Evolutionary conservation across 1,284 basidiomycete species (phyloP).

Genomic region (Ustilago trichophora): DNA sequence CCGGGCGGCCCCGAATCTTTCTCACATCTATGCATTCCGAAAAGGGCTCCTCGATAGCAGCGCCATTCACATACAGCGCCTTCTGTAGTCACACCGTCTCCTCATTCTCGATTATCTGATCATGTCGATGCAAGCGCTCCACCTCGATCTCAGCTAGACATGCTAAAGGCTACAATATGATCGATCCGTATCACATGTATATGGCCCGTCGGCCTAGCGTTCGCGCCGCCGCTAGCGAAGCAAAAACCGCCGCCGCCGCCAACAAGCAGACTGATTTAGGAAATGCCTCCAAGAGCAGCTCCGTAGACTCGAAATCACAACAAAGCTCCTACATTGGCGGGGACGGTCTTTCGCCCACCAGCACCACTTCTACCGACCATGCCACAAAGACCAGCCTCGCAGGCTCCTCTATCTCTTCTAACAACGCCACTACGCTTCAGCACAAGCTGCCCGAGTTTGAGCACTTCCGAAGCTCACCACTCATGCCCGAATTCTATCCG

Average conservation of each 20-base stretch:
- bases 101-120: not conserved
- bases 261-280: not conserved
- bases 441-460: conserved; percentile 45
- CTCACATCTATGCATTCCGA: too few species aligned
- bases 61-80: too few species aligned
- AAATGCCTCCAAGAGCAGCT: conserved; percentile 20
- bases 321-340: conserved; percentile 33
- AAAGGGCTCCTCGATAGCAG: too few species aligned
- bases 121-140: not conserved
- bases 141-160: not conserved
- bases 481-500: conserved; percentile 44
- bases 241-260: conserved; percentile 4
- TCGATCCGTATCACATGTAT: conserved; percentile 40
- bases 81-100: too few species aligned
- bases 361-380: conserved; percentile 23
- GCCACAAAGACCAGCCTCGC: conserved; percentile 17
- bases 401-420: conserved; percentile 20
- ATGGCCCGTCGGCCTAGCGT: conserved; percentile 14
- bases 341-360: conserved; percentile 22
- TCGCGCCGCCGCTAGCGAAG: conserved; percentile 1
- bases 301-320: conserved; percentile 28
- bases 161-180: conserved; percentile 13
- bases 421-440: conserved; percentile 10
- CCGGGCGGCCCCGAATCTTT: too few species aligned
- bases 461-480: conserved; percentile 32